A percentile compares a stretch with the other conserved stretches of the same genome.
Evolutionary conservation across 2,329 filamentous ascomycete species (phyloP).

Genomic region (Neofusicoccum kwambonambiense): DNA sequence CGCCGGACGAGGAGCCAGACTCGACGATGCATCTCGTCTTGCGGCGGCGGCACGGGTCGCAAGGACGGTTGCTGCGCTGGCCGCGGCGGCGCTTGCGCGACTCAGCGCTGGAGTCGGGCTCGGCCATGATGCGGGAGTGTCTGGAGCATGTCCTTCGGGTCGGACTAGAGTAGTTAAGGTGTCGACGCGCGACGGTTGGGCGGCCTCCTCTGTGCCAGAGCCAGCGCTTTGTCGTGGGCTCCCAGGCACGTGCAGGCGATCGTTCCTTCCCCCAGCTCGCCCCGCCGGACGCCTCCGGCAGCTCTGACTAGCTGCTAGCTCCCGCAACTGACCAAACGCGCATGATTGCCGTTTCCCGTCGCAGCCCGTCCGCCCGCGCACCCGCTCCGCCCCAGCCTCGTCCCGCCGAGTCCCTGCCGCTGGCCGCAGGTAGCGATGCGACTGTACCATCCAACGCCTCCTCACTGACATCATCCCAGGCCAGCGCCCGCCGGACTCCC

Average conservation of each 20-base stretch:
- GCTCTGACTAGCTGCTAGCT: background rate
- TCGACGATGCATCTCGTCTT: constrained; percentile 21
- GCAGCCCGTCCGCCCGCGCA: background rate
- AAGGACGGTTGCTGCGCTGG: constrained; percentile 18
- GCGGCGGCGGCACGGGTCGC: constrained; percentile 20
- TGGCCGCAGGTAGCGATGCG: background rate
- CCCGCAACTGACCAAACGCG: background rate
- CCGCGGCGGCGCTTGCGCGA: constrained; percentile 10
- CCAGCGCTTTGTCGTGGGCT: background rate
- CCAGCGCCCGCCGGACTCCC: too few species aligned
- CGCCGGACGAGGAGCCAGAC: background rate
- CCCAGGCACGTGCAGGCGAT: constrained; percentile 1
- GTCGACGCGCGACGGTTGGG: background rate
- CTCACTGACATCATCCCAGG: background rate
- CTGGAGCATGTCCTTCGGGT: background rate
- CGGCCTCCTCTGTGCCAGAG: background rate
- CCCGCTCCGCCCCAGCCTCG: background rate
- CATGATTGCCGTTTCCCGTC: background rate
- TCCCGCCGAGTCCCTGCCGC: background rate
- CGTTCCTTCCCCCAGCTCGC: background rate
- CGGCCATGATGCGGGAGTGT: background rate
- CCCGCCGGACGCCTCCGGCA: background rate
- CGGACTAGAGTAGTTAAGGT: background rate
- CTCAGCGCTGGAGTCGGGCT: constrained; percentile 5
- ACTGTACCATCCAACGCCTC: background rate